Percentiles rank a stretch among this genome's conserved stretches.
These are phyloP conservation scores for Pachysandra terminalis DNA, from an alignment of 164 flowering plant genomes.

Conservation along the genomic window DNA sequence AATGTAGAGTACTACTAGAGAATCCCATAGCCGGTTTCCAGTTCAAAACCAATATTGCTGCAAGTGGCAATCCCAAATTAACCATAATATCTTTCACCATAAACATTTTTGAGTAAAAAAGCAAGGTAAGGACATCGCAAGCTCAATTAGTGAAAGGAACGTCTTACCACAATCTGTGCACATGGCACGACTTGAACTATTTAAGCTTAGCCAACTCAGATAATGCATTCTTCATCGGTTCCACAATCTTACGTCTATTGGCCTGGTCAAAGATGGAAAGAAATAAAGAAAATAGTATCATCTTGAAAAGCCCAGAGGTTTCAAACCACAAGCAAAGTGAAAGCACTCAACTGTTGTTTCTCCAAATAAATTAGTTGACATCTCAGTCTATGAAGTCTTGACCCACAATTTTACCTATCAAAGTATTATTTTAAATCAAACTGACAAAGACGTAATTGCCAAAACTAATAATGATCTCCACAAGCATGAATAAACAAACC, in stretches of 20 bases:
- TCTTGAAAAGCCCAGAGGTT: neutral
- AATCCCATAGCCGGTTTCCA: too few relatives aligned
- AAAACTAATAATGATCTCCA: too few relatives aligned
- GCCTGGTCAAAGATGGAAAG: constrained; percentile 22
- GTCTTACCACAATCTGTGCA: constrained; percentile 3
- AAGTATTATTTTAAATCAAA: too few relatives aligned
- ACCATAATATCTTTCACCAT: neutral
- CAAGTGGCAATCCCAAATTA: neutral
- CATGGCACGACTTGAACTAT: neutral
- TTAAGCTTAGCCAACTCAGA: constrained; percentile 46
- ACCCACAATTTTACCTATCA: too few relatives aligned
- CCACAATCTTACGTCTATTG: constrained; percentile 33
- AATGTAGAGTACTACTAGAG: too few relatives aligned
- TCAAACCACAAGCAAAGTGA: too few relatives aligned
- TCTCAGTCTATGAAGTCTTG: too few relatives aligned
- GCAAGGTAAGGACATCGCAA: neutral
- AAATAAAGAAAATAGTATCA: neutral
- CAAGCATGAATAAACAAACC: too few relatives aligned
- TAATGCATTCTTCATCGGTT: constrained; percentile 41
- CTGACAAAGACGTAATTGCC: too few relatives aligned
- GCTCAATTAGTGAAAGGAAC: neutral
- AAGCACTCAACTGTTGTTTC: neutral
- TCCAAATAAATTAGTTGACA: neutral
- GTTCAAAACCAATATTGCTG: neutral
- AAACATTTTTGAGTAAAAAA: neutral